Evolutionary conservation across 1,139 yeast genomes (phyloP).

Genomic region (Diutina rugosa): DNA sequence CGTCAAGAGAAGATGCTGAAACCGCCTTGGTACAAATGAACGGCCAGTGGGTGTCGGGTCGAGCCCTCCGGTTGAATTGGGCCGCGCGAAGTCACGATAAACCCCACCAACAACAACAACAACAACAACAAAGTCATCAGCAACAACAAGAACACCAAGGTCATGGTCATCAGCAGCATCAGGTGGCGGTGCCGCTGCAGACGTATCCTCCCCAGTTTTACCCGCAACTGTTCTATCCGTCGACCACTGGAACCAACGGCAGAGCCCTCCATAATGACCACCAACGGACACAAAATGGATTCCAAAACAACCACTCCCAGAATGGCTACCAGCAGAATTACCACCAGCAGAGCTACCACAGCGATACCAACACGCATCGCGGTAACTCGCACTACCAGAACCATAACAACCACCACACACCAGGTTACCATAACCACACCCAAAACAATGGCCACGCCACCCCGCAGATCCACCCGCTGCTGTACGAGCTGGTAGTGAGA

Average conservation of each 20-base stretch:
- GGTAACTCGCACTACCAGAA: constrained; percentile 4
- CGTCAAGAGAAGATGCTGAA: constrained; percentile 57
- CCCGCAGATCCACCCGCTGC: constrained; percentile 18
- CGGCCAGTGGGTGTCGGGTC: constrained; percentile 59
- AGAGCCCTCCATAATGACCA: neutral
- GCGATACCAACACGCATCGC: constrained; percentile 4
- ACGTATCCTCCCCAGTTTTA: neutral
- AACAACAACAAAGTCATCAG: neutral
- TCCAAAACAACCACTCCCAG: no score
- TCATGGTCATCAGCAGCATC: neutral
- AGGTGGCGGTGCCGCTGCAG: neutral
- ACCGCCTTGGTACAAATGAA: constrained; percentile 62
- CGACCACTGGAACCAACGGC: neutral
- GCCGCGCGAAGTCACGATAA: constrained; percentile 32
- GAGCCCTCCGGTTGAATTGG: constrained; percentile 80
- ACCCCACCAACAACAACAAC: neutral
- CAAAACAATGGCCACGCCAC: constrained; percentile 4
- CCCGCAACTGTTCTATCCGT: neutral
- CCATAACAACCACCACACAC: constrained; percentile 7
- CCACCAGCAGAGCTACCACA: constrained; percentile 8
- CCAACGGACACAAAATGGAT: neutral
- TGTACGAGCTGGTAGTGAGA: constrained; percentile 57
- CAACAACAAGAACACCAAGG: neutral
- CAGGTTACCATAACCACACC: constrained; percentile 5
- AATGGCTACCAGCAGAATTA: constrained; percentile 4